A percentile compares a stretch with the other conserved stretches of the same genome.
Conservation (phyloP, 2,329 filamentous ascomycete species). For the Alternaria sp. region DNA sequence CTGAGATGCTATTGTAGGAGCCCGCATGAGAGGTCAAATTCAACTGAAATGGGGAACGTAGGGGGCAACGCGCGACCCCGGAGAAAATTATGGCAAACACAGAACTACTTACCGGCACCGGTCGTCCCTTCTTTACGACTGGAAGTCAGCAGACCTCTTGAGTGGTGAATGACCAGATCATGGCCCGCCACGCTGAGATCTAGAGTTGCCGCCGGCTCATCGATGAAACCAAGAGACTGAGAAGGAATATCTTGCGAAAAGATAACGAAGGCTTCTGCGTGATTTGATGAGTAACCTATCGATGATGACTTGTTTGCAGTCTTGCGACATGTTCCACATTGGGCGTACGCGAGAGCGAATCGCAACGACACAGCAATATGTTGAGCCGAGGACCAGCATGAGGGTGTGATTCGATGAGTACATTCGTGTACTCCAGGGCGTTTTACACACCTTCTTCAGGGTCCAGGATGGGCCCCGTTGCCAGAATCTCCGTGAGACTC, state of each 20-base stretch:
- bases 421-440: background rate
- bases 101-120: conserved; percentile 62
- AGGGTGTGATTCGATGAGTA: conserved; percentile 17
- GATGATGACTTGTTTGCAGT: background rate
- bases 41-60: conserved; percentile 17
- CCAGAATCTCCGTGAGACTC: conserved; percentile 46
- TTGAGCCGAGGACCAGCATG: conserved; percentile 20
- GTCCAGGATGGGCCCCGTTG: conserved; percentile 58
- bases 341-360: conserved; percentile 22
- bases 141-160: conserved; percentile 80
- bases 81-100: conserved; percentile 20
- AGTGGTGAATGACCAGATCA: conserved; percentile 81
- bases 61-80: conserved; percentile 7
- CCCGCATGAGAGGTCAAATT: conserved; percentile 32
- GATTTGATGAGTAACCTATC: conserved; percentile 19
- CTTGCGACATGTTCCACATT: background rate
- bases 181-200: conserved; percentile 71
- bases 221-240: conserved; percentile 75
- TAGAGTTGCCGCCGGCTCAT: conserved; percentile 69
- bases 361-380: conserved; percentile 18
- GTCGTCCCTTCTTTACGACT: conserved; percentile 75
- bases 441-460: conserved; percentile 63
- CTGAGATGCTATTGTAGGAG: background rate
- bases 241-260: conserved; percentile 79
- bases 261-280: conserved; percentile 81